Evolutionary conservation across 441 rosid genomes (phyloP), one percentile per base, ranked within the genome.

Genomic region (Manihot esculenta): DNA sequence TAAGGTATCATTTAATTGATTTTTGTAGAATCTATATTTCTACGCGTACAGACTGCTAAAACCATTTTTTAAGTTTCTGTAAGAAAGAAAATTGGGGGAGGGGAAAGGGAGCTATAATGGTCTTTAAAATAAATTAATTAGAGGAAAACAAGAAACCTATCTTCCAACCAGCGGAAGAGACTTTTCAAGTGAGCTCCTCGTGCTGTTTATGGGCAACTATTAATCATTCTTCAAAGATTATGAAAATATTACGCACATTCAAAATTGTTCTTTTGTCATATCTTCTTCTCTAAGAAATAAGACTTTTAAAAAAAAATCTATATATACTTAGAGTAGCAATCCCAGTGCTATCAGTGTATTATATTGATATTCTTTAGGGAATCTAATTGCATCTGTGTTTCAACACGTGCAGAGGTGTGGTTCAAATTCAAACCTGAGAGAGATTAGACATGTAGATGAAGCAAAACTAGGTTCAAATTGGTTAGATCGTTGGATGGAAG

Each of bases 401-500:
- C 55, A 53, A 11, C 48, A 44, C 11, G 5, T 80, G 83, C 84
- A 90, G 93, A 85, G 85, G 74, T 77, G 81, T 73, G 81, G 85
- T 69, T 86, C 89, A 21, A 78, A 71, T 79, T 74, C 90, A 20
- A 83, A 82, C 66, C 63, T 81, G 45, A 62, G 88, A 82, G 87
- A 84, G 79, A 62, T 76, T 71, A 71, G 64, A 61, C 85, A 80
- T 64, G 73, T 79, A 63, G 88, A 82, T 33, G 82, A 68, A 74
- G 68, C 79, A 50, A 79, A 73, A 47, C 64, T 73, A 61, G 85
- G 87, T 60, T 79, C 96, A 10, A 83, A 81, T 72, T 85, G 97
- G 87, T 79, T 94, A 70, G 93, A 86, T 64, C 86, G 68, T 15
- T 90, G 88, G 91, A 88, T 85, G 91, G 86, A 89, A 77, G 85